Conservation (phyloP, 176 grass and related monocot species). For the Phragmites australis region DNA sequence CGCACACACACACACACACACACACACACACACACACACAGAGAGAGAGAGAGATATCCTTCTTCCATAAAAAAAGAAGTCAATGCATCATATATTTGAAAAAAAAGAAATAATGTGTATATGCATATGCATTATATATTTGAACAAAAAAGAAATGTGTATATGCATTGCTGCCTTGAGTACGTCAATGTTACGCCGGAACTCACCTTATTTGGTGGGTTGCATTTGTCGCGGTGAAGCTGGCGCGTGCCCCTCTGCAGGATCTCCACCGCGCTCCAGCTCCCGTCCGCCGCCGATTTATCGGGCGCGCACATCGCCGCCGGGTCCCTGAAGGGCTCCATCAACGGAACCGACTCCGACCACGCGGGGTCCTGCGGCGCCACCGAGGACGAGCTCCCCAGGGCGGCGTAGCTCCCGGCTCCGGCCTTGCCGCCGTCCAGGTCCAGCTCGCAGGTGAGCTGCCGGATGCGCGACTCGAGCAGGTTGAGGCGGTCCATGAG, state of each 20-base stretch:
- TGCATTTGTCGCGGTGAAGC: constrained; percentile 35
- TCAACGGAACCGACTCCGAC: constrained; percentile 4
- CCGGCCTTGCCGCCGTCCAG: constrained; percentile 5
- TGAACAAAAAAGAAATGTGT: too few relatives aligned
- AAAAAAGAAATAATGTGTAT: too few relatives aligned
- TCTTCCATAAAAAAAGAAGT: too few relatives aligned
- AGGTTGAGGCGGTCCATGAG: constrained; percentile 64
- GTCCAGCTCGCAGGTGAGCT: constrained; percentile 54
- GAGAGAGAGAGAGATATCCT: too few relatives aligned
- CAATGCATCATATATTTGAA: too few relatives aligned
- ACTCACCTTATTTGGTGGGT: constrained; percentile 9
- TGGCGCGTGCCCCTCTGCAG: constrained; percentile 39
- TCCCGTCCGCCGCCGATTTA: background rate
- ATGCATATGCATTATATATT: too few relatives aligned
- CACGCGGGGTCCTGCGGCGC: constrained; percentile 33
- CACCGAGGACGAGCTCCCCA: background rate
- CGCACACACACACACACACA: too few relatives aligned
- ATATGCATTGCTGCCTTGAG: background rate
- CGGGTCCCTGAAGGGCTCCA: background rate
- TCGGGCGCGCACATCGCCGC: background rate
- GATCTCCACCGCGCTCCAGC: constrained; percentile 41
- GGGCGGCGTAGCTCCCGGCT: background rate
- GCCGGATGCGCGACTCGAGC: constrained; percentile 54
- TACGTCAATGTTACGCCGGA: background rate
- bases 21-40: too few relatives aligned